phyloP scores from a whole-genome alignment of 345 rosid genomes.

The Eucalyptus pauciflora region DNA sequence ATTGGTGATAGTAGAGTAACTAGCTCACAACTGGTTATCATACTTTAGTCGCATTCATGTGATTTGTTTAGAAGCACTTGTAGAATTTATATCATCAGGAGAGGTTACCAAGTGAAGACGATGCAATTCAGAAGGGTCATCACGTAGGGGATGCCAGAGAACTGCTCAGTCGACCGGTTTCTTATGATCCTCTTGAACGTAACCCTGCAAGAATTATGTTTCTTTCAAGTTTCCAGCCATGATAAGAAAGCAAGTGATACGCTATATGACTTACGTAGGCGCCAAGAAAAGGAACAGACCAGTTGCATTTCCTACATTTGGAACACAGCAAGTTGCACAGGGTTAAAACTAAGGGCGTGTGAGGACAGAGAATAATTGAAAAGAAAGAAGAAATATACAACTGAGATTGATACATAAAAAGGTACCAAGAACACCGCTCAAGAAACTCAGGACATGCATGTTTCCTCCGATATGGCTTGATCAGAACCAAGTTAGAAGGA shows the following conservation, averaged over 20 bases:
- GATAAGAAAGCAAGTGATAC: not conserved
- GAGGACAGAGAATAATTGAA: not conserved
- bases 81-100: not conserved
- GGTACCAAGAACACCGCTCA: not conserved
- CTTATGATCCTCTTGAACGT: slow-evolving; percentile 21
- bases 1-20: not conserved
- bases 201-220: not conserved
- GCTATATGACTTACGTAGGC: not conserved
- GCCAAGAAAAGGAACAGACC: not conserved
- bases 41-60: not conserved
- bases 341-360: not conserved
- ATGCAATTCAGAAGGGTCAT: slow-evolving; percentile 30
- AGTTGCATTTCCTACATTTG: not conserved
- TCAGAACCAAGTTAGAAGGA: not conserved
- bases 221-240: not conserved
- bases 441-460: not conserved
- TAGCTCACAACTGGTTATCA: not conserved
- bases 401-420: not conserved
- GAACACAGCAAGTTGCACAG: not conserved
- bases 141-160: slow-evolving; percentile 21
- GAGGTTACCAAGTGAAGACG: slow-evolving; percentile 19
- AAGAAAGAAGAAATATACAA: not conserved
- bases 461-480: not conserved
- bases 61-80: not conserved
- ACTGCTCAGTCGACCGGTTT: slow-evolving; percentile 18